Evolutionary conservation across 768 basidiomycete genomes (phyloP), one percentile per base, ranked within the genome.

Genomic region (Phanerochaete carnosa): DNA sequence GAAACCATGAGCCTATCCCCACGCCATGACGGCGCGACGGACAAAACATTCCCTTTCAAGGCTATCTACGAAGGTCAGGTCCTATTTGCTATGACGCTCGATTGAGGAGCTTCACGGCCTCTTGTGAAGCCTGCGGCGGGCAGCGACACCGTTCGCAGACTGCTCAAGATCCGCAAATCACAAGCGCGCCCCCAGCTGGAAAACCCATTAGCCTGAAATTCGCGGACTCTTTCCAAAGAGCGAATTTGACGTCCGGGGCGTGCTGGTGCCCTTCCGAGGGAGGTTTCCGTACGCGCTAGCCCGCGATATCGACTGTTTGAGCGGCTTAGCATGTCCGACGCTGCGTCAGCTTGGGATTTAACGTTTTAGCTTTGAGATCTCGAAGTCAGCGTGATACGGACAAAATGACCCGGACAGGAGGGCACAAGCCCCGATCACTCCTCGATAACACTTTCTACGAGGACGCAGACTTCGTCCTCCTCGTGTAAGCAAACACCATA

Each of bases 311-410:
- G 51, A 33, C 29, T 33, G 32, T 22, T 33, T 22, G 13, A 32
- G 29, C 30, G 15, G 30, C 26, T 50, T 30, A 11, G 51, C n/a
- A 52, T 29, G 51, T 52, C 51, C 51, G 51, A 23, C 45, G 35
- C 59, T 32, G 29, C 58, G 57, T 59, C 61, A 62, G 54, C 50
- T 58, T 39, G 45, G 47, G 54, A 68, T 65, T 71, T 69, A 71
- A 67, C 67, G 65, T 71, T 71, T 71, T 71, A 71, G 68, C 70
- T 71, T 71, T 69, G 65, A 67, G 60, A 65, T 71, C 62, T 62
- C 62, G 57, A 69, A 66, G 57, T 51, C n/a, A 19, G 61, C 61
- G 57, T 50, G 55, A 55, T 53, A 51, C 37, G 60, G 52, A 26
- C 22, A 39, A 26, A 46, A 28, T 61, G 47, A 52, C 52, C 60